phyloP scores from a whole-genome alignment of 106 monocot species.

The Vanilla planifolia region DNA sequence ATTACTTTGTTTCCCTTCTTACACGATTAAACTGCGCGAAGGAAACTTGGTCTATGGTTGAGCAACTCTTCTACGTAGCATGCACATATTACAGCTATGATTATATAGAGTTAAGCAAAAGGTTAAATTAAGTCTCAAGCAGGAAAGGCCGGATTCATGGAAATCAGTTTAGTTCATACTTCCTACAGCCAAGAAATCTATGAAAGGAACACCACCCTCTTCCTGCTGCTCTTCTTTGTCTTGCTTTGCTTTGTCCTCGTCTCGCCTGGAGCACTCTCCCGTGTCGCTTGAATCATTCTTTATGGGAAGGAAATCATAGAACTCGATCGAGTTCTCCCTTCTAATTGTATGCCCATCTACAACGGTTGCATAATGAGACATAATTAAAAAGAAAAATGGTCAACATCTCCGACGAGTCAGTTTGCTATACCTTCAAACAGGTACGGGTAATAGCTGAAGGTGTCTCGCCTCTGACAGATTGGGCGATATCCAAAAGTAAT shows the following conservation, averaged over 20 bases:
- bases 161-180: too few species aligned
- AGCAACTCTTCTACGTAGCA: too few species aligned
- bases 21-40: too few species aligned
- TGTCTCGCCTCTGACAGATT: neutral
- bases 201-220: conserved; percentile 20
- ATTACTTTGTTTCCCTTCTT: too few species aligned
- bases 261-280: conserved; percentile 2
- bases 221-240: neutral
- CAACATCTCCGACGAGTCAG: neutral
- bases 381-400: neutral
- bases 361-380: neutral
- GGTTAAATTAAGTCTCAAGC: too few species aligned
- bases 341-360: conserved; percentile 15
- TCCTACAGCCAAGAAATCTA: conserved; percentile 40
- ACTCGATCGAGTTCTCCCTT: conserved; percentile 15
- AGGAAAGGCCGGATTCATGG: too few species aligned
- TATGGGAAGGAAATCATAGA: conserved; percentile 49
- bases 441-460: neutral
- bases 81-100: too few species aligned
- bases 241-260: conserved; percentile 2
- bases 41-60: too few species aligned
- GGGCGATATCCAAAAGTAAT: neutral
- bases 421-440: conserved; percentile 2
- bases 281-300: conserved; percentile 11
- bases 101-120: too few species aligned